Evolutionary conservation across 257 asterid species (phyloP), one percentile per base, ranked within the genome.

Genomic region (Datura wrightii): DNA sequence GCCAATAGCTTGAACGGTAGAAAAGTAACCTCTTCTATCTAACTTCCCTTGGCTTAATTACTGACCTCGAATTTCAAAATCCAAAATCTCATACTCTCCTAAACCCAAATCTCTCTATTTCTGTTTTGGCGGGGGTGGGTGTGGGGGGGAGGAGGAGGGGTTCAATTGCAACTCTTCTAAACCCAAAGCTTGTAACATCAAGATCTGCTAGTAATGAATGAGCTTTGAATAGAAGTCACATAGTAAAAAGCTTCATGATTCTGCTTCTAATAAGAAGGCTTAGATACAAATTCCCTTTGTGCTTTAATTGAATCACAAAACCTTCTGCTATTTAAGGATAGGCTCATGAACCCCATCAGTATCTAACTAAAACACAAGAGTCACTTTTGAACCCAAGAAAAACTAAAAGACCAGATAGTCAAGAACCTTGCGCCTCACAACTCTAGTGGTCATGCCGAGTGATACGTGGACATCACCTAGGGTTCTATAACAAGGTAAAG

Each of bases 311-410:
- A 72, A 48, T 46, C 59, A 11, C 19, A 72, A 19, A 72, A 72
- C 59, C n/a, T 72, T 72, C 42, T 72, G 19, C n/a, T 72, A 46
- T 46, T 46, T 19, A 72, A 72, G 56, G n/a, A 72, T 46, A 72
- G 58, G 42, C 19, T 72, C 58, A 72, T 46, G 59, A 72, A 72
- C 42, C 80, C 41, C 80, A 72, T 46, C 58, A 46, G 80, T 72
- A 46, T 72, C 80, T 72, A 46, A 46, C 19, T 19, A 72, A 46
- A 72, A 59, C 10, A 72, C 80, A 46, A 1, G 59, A 46, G 59
- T 72, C 58, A 46, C 37, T 46, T 72, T 41, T 10, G 58, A 44
- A 72, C 54, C 34, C 53, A 70, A 18, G 36, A 18, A 70, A 63
- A 42, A 16, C 9, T 70, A 70, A 42, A 7, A 70, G 54, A 70